phyloP scores from a whole-genome alignment of 2,329 filamentous ascomycete species.

The Ophiostoma triangulosporum region DNA sequence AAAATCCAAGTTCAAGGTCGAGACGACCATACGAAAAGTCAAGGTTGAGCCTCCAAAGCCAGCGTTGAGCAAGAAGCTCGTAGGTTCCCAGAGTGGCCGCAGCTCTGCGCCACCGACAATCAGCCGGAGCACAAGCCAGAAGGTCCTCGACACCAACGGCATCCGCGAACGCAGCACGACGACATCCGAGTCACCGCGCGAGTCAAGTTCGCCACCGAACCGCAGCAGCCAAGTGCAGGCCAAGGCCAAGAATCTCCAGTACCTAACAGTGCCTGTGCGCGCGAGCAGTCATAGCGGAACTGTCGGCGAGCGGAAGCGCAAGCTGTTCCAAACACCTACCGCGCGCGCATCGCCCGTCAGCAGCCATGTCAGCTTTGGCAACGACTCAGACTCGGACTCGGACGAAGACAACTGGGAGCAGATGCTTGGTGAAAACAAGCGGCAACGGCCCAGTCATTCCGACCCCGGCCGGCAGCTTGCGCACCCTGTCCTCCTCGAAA shows the following conservation, averaged over 20 bases:
- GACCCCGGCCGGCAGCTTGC: slow-evolving; percentile 26
- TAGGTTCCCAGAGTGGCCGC: background rate
- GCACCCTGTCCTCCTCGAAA: slow-evolving; percentile 31
- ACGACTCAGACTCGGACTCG: slow-evolving; percentile 34
- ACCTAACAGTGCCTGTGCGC: background rate
- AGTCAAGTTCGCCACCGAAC: slow-evolving; percentile 10
- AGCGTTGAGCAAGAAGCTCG: slow-evolving; percentile 22
- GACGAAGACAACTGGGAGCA: slow-evolving; percentile 35
- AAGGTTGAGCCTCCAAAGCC: slow-evolving; percentile 28
- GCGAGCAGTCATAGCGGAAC: background rate
- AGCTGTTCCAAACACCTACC: slow-evolving; percentile 21
- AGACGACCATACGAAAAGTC: slow-evolving; percentile 38
- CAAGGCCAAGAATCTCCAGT: background rate
- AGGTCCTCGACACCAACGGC: slow-evolving; percentile 20
- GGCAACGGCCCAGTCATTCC: slow-evolving; percentile 25
- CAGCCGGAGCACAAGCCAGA: slow-evolving; percentile 17
- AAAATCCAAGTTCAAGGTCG: slow-evolving; percentile 37
- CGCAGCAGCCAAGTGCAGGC: slow-evolving; percentile 18
- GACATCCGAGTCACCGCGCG: slow-evolving; percentile 13
- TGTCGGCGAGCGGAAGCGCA: slow-evolving; percentile 31
- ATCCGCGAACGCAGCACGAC: slow-evolving; percentile 25
- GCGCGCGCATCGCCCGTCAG: slow-evolving; percentile 30
- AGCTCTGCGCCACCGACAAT: slow-evolving; percentile 1
- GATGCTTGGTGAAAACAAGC: slow-evolving; percentile 32
- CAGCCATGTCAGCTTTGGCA: slow-evolving; percentile 34